A percentile compares a stretch with the other conserved stretches of the same genome.
Evolutionary conservation across 2,329 filamentous ascomycete genomes (phyloP).

Genomic region (Beauveria rudraprayagi): DNA sequence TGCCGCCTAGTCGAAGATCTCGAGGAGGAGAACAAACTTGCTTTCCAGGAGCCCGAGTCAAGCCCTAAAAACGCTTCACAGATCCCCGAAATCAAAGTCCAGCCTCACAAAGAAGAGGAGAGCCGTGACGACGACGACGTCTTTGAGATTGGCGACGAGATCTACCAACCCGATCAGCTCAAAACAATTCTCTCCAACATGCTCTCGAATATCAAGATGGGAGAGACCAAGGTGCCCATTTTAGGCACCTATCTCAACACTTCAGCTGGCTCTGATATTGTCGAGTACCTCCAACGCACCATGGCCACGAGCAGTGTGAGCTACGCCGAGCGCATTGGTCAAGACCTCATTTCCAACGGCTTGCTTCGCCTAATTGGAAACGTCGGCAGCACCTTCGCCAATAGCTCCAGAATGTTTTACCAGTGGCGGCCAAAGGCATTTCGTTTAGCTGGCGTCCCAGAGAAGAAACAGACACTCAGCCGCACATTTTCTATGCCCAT

Average conservation of each 20-base stretch:
- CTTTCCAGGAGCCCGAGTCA: conserved; percentile 77
- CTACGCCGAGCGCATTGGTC: conserved; percentile 89
- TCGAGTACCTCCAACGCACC: conserved; percentile 86
- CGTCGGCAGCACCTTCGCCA: conserved; percentile 90
- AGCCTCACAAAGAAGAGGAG: conserved; percentile 54
- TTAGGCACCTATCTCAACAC: conserved; percentile 92
- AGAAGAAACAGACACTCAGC: conserved; percentile 69
- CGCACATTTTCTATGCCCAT: conserved; percentile 67
- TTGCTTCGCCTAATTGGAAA: conserved; percentile 88
- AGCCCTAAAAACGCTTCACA: conserved; percentile 53
- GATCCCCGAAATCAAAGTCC: conserved; percentile 84
- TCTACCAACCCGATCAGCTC: conserved; percentile 75
- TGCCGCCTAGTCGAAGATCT: conserved; percentile 92
- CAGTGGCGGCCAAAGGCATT: conserved; percentile 95
- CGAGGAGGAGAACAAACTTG: conserved; percentile 97
- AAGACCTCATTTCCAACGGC: conserved; percentile 80
- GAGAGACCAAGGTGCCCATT: conserved; percentile 91
- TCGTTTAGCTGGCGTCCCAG: conserved; percentile 75
- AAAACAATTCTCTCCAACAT: conserved; percentile 86
- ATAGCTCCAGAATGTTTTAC: conserved; percentile 95
- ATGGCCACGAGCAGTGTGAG: conserved; percentile 77
- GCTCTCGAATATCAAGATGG: conserved; percentile 76
- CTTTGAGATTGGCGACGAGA: conserved; percentile 83
- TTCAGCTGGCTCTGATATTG: conserved; percentile 83
- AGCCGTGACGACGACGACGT: conserved; percentile 71